Conservation (phyloP, 139 green algal genomes). For the Auxenochlorella protothecoides region DNA sequence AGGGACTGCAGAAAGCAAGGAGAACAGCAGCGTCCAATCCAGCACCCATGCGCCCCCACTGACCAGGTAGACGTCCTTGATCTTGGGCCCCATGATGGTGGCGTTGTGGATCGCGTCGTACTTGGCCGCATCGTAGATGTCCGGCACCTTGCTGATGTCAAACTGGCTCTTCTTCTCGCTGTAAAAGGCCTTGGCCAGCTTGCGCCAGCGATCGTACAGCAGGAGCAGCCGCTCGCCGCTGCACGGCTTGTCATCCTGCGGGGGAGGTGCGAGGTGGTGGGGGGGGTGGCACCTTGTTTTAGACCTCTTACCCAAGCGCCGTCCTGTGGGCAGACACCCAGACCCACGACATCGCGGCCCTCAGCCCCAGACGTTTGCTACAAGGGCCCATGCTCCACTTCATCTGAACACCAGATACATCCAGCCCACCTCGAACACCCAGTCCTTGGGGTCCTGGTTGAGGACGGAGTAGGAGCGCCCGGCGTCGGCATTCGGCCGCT, state of each 20-base stretch:
- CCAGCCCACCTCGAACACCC: constrained; percentile 14
- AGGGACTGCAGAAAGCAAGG: too few relatives aligned
- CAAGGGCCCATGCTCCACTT: too few relatives aligned
- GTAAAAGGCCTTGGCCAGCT: constrained; percentile 80
- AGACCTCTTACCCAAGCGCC: too few relatives aligned
- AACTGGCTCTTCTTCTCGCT: constrained; percentile 69
- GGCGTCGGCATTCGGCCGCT: constrained; percentile 10
- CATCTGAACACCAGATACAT: not conserved
- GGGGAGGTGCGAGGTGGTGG: not conserved
- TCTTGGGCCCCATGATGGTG: not conserved
- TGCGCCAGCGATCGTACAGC: constrained; percentile 87
- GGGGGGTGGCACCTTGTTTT: too few relatives aligned
- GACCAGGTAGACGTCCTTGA: constrained; percentile 52
- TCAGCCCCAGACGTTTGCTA: too few relatives aligned
- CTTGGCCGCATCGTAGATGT: constrained; percentile 90
- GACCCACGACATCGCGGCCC: too few relatives aligned
- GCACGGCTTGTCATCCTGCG: constrained; percentile 49
- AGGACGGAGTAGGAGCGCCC: constrained; percentile 43
- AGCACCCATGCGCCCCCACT: not conserved
- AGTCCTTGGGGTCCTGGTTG: constrained; percentile 56
- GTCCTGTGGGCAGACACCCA: too few relatives aligned
- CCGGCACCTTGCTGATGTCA: constrained; percentile 87
- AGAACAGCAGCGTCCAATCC: too few relatives aligned
- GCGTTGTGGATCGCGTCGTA: constrained; percentile 94
- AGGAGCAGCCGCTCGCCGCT: constrained; percentile 74